Percentiles rank a stretch among this genome's conserved stretches.
These are phyloP conservation scores for Colletotrichum filicis DNA, from an alignment of 2,329 filamentous ascomycete genomes.

Conservation along the genomic window DNA sequence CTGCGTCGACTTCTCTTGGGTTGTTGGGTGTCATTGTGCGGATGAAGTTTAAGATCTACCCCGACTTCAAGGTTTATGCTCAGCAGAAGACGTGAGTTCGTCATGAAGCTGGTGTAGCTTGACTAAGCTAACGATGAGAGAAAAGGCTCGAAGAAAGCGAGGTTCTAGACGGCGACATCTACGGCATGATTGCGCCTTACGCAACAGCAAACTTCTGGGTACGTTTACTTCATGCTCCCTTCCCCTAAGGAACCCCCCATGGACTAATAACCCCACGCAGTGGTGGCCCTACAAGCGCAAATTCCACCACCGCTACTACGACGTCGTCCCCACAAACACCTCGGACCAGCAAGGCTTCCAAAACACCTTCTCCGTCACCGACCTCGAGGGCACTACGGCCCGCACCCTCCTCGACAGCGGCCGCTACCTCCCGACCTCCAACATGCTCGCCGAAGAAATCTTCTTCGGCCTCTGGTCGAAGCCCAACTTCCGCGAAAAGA, in stretches of 20 bases:
- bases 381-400: slow-evolving; percentile 53
- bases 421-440: slow-evolving; percentile 58
- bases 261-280: slow-evolving; percentile 39
- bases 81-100: slow-evolving; percentile 57
- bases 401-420: slow-evolving; percentile 56
- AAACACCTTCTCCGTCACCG: slow-evolving; percentile 61
- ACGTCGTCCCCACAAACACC: slow-evolving; percentile 51
- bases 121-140: slow-evolving; percentile 9
- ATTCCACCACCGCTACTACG: slow-evolving; percentile 65
- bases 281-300: slow-evolving; percentile 64
- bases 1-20: slow-evolving; percentile 61
- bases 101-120: background rate
- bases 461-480: slow-evolving; percentile 61
- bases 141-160: slow-evolving; percentile 56
- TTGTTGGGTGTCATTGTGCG: slow-evolving; percentile 59
- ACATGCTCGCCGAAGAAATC: slow-evolving; percentile 60
- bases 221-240: slow-evolving; percentile 17
- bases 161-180: slow-evolving; percentile 60
- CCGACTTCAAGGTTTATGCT: slow-evolving; percentile 62
- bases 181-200: slow-evolving; percentile 60
- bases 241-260: too few relatives aligned
- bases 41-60: slow-evolving; percentile 60
- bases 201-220: slow-evolving; percentile 64
- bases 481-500: slow-evolving; percentile 64
- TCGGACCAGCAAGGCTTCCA: slow-evolving; percentile 60